A percentile compares a stretch with the other conserved stretches of the same genome.
phyloP scores from a whole-genome alignment of 2,329 filamentous ascomycete genomes.

The Eutypella sp. region DNA sequence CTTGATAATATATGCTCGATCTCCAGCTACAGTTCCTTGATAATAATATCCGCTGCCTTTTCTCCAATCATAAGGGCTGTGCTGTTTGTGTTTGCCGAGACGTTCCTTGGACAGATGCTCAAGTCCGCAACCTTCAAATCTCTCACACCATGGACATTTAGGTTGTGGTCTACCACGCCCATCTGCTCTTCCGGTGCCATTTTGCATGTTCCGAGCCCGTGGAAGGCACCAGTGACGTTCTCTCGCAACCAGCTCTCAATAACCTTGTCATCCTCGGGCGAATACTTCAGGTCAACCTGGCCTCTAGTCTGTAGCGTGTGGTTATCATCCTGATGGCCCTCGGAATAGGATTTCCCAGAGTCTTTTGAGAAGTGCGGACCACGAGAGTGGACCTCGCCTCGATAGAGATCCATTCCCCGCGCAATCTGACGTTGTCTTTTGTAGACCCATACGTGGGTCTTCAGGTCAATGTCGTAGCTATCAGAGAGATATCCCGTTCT shows the following conservation, averaged over 20 bases:
- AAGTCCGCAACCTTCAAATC: constrained; percentile 31
- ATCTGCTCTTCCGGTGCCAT: constrained; percentile 30
- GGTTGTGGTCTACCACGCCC: constrained; percentile 32
- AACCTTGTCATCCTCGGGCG: constrained; percentile 35
- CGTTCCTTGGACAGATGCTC: constrained; percentile 24
- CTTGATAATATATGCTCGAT: no score
- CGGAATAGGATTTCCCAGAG: constrained; percentile 25
- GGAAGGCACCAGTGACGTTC: constrained; percentile 31
- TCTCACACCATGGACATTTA: constrained; percentile 32
- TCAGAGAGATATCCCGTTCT: constrained; percentile 51
- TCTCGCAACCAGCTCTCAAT: constrained; percentile 34
- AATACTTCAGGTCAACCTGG: constrained; percentile 38
- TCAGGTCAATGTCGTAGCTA: constrained; percentile 40
- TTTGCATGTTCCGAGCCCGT: constrained; percentile 32
- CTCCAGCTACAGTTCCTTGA: not conserved
- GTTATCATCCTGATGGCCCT: not conserved
- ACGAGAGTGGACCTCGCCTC: constrained; percentile 35
- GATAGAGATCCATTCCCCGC: constrained; percentile 46
- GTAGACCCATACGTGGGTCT: constrained; percentile 56
- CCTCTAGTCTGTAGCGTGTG: constrained; percentile 5
- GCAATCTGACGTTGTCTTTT: constrained; percentile 56
- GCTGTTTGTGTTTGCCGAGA: constrained; percentile 38
- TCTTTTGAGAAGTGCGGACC: constrained; percentile 37
- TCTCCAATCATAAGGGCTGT: constrained; percentile 43
- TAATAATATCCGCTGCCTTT: constrained; percentile 10